phyloP scores from a whole-genome alignment of 139 green algal species.

The Marvania coccoides region DNA sequence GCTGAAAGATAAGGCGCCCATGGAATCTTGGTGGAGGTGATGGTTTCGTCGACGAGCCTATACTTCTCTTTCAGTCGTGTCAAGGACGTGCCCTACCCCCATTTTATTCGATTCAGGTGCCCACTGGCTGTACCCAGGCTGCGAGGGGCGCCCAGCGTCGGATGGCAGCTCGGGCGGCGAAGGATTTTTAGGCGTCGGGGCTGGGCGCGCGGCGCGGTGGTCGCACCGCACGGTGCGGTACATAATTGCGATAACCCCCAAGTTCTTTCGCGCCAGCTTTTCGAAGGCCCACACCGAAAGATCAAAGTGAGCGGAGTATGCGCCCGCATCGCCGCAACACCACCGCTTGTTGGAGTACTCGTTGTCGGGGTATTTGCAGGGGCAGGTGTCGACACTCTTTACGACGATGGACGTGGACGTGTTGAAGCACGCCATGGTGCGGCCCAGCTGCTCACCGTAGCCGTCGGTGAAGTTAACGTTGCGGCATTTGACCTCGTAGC shows the following conservation, averaged over 20 bases:
- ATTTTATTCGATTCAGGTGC: too few relatives aligned
- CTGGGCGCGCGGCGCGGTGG: constrained; percentile 6
- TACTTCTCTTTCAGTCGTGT: too few relatives aligned
- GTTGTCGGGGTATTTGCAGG: constrained; percentile 28
- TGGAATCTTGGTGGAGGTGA: too few relatives aligned
- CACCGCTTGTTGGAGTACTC: constrained; percentile 33
- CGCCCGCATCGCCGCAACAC: constrained; percentile 28
- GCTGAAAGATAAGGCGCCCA: too few relatives aligned
- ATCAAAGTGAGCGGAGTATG: constrained; percentile 16
- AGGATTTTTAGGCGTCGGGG: neutral
- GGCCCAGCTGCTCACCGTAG: constrained; percentile 6
- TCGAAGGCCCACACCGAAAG: constrained; percentile 27
- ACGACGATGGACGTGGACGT: constrained; percentile 6
- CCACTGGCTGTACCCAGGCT: too few relatives aligned
- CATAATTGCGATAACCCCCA: constrained; percentile 7
- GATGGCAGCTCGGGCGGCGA: neutral
- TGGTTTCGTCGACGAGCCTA: too few relatives aligned
- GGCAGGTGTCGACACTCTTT: constrained; percentile 21
- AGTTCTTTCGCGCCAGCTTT: constrained; percentile 6
- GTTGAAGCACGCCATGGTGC: neutral
- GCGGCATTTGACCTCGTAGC: constrained; percentile 22
- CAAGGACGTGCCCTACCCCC: too few relatives aligned
- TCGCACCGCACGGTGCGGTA: constrained; percentile 15
- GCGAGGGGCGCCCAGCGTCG: neutral
- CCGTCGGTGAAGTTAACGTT: constrained; percentile 12